Evolutionary conservation across 768 basidiomycete species (phyloP), one percentile per base, ranked within the genome.

Genomic region (Podaxis mareebaensis): DNA sequence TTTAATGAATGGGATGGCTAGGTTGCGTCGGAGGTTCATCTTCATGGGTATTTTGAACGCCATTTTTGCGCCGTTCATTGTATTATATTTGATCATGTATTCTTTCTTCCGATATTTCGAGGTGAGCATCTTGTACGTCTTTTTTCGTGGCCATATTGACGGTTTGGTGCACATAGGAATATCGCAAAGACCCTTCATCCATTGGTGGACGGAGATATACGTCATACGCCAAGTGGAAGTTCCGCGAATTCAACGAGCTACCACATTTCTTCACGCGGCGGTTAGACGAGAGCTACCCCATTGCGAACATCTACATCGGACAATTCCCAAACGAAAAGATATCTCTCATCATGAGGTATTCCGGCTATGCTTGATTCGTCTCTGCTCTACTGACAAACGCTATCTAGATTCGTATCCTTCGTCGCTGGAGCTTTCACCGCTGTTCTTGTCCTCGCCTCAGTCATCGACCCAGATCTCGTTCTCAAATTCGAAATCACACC

Each of bases 51-150:
- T 97, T 58, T 73, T 99, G 60, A 99, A 99, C 68, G 95, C 93
- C 2, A 86, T 95, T 10, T 96, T 99, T 67, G 93, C 92, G 1
- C 97, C 97, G 0, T 96, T 99, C 77, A 99, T 99, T 70, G 92
- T 99, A 36, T 78, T 96, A 17, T 99, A 99, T 74, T 85, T 98
- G 48, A 76, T 99, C 44, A 93, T 99, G 88, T 99, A 97, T 73
- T 99, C 95, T 0, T 99, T 99, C 83, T 99, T 99, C 82, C 92
- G 96, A 3, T 99, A 99, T 74, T 99, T 99, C 65, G 97, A 99
- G 83, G 97, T 95, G 42, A 22, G 44, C 44, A 11, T 44, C 38
- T 38, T 24, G 38, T 24, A 36, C 11, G 52, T 13, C n/a, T 4
- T 28, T 15, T 8, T 24, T 26, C n/a, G 20, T 57, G 15, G 56